Evolutionary conservation across 202 grass and related monocot species (phyloP).

Genomic region (Bolboschoenoplectus hybrid): DNA sequence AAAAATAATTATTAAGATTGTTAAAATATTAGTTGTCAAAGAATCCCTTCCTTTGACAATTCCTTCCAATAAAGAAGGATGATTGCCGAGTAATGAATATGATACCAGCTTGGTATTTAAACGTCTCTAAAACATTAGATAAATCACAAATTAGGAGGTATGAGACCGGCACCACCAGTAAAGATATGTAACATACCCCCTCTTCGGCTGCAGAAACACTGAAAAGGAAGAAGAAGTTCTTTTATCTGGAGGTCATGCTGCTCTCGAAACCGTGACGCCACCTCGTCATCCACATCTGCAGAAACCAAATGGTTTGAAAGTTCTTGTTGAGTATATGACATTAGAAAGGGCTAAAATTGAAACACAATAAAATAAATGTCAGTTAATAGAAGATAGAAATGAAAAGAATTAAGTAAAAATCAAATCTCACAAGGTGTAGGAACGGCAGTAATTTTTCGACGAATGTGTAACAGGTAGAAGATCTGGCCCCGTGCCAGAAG

Average conservation of each 20-base stretch:
- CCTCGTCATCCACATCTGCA: slow-evolving; percentile 58
- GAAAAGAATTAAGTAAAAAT: background rate
- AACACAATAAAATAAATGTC: background rate
- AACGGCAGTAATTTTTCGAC: slow-evolving; percentile 52
- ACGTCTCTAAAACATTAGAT: no score
- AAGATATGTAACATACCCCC: slow-evolving; percentile 37
- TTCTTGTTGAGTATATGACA: no score
- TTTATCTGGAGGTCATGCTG: slow-evolving; percentile 63
- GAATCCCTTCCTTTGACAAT: no score
- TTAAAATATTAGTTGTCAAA: no score
- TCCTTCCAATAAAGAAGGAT: no score
- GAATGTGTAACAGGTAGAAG: slow-evolving; percentile 81
- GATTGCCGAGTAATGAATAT: no score
- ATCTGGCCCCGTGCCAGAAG: slow-evolving; percentile 52
- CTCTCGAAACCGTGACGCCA: slow-evolving; percentile 42
- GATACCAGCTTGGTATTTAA: background rate
- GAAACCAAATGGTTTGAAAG: no score
- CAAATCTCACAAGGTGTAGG: slow-evolving; percentile 39
- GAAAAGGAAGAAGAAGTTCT: slow-evolving; percentile 81
- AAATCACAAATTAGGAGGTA: background rate
- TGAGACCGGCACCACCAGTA: background rate
- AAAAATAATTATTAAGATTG: no score
- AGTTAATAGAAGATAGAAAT: background rate
- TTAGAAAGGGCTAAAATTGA: background rate
- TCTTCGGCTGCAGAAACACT: slow-evolving; percentile 80